Conservation (phyloP, 371 early-diverging fungal species). For the Mycotypha africana region DNA sequence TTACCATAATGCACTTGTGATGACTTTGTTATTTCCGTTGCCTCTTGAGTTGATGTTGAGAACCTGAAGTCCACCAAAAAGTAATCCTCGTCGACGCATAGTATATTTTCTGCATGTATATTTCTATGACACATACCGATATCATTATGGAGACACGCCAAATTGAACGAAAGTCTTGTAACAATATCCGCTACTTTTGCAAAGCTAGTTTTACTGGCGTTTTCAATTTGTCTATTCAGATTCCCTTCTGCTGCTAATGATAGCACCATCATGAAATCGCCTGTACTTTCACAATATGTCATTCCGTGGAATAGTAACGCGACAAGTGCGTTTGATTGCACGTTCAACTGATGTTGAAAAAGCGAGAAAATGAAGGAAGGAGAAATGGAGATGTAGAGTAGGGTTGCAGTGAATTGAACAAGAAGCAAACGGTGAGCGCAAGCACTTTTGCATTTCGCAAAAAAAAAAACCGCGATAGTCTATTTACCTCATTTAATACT, state of each 20-base stretch:
- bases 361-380: no score
- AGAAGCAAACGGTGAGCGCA: no score
- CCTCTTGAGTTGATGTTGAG: constrained; percentile 31
- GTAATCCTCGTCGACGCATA: constrained; percentile 30
- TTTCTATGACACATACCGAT: constrained; percentile 39
- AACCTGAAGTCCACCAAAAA: constrained; percentile 34
- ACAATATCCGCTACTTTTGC: constrained; percentile 17
- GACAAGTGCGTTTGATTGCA: constrained; percentile 34
- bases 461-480: no score
- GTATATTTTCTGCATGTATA: constrained; percentile 31
- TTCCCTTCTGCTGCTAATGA: constrained; percentile 31
- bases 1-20: constrained; percentile 32
- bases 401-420: no score
- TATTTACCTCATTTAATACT: constrained; percentile 34
- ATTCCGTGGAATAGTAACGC: constrained; percentile 34
- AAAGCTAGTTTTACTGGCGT: constrained; percentile 2
- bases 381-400: no score
- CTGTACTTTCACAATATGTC: constrained; percentile 35
- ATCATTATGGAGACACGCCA: constrained; percentile 32
- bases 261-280: constrained; percentile 34
- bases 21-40: constrained; percentile 19
- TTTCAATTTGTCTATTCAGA: constrained; percentile 21
- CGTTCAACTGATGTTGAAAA: constrained; percentile 21
- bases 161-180: constrained; percentile 25
- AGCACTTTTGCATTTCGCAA: no score